Evolutionary conservation across 345 rosid species (phyloP), one percentile per base, ranked within the genome.

Genomic region (Clarkia xantiana): DNA sequence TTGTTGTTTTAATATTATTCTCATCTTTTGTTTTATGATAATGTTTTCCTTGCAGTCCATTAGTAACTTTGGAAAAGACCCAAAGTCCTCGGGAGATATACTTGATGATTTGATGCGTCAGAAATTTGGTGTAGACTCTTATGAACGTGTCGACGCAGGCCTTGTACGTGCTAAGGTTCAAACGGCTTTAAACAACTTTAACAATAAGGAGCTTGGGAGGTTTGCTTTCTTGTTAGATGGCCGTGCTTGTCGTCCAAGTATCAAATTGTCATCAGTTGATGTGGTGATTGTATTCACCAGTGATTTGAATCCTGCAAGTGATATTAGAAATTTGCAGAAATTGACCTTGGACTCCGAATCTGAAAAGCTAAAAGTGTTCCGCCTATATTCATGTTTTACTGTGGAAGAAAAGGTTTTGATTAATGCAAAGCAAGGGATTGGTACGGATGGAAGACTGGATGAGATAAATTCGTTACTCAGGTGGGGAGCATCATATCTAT

Each of bases 221-320:
- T 91, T 79, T 73, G 80, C 86, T 56, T 75, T 86, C 62, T 63
- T 91, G 60, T 67, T 86, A 69, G 98, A 86, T 73, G 75, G 69
- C 49, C 86, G 95, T 56, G 89, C 94, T 63, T 84, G 98, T 68
- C 60, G 36, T 63, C 50, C 72, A 47, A 66, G 77, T 73, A 74
- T 86, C 62, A 84, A 76, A 62, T 71, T 91, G 57, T 73, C 78
- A 51, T 75, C 85, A 22, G 76, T 86, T 59, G 82, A 80, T 66
- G 57, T 68, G 52, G 79, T 81, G 45, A 81, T 91, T 64, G 65
- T 91, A 66, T 84, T 73, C 62, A 74, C 69, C 55, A 91, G 96
- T 61, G 86, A 80, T 58, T 80, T 81, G 87, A 79, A 52, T 70
- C 96, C 87, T 13, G 55, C 60, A 46, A 81, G 63, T 57, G 98